A percentile compares a stretch with the other conserved stretches of the same genome.
Conservation (phyloP, 768 basidiomycete species). For the Suillus discolor region DNA sequence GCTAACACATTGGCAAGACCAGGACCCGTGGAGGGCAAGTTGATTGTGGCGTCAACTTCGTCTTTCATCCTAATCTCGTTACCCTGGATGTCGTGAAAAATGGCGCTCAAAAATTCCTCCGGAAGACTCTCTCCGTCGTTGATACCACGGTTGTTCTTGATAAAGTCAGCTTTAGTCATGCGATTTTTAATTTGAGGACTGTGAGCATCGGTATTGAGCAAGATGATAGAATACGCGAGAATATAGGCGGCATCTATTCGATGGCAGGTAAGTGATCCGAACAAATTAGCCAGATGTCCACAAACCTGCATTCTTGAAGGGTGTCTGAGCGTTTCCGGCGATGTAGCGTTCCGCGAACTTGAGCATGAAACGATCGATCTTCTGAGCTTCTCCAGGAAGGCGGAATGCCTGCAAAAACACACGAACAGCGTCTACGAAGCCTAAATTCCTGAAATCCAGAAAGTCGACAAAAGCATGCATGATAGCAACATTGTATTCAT, state of each 20-base stretch:
- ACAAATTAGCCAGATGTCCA: conserved; percentile 12
- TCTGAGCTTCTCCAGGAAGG: conserved; percentile 95
- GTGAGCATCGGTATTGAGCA: conserved; percentile 98
- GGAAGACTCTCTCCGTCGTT: conserved; percentile 90
- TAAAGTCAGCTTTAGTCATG: conserved; percentile 91
- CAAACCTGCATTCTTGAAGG: conserved; percentile 93
- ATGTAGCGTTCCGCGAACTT: conserved; percentile 99
- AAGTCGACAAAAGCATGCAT: conserved; percentile 98
- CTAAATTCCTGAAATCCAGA: conserved; percentile 79
- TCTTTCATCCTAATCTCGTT: conserved; percentile 99
- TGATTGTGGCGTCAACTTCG: conserved; percentile 69
- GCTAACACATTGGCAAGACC: conserved; percentile 84
- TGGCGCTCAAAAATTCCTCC: conserved; percentile 74
- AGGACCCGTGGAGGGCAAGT: conserved; percentile 50
- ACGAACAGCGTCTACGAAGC: conserved; percentile 90
- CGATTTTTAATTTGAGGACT: conserved; percentile 92
- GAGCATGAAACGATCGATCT: conserved; percentile 98
- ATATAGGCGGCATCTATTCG: conserved; percentile 86
- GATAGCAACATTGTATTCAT: conserved; percentile 84
- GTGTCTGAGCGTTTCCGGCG: conserved; percentile 78
- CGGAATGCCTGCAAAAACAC: conserved; percentile 94
- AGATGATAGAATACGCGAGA: conserved; percentile 90
- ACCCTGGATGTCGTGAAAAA: conserved; percentile 87
- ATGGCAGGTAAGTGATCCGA: conserved; percentile 12
- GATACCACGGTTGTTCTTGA: conserved; percentile 96